phyloP scores from a whole-genome alignment of 2,329 filamentous ascomycete species.

The Curvularia hawaiiensis region DNA sequence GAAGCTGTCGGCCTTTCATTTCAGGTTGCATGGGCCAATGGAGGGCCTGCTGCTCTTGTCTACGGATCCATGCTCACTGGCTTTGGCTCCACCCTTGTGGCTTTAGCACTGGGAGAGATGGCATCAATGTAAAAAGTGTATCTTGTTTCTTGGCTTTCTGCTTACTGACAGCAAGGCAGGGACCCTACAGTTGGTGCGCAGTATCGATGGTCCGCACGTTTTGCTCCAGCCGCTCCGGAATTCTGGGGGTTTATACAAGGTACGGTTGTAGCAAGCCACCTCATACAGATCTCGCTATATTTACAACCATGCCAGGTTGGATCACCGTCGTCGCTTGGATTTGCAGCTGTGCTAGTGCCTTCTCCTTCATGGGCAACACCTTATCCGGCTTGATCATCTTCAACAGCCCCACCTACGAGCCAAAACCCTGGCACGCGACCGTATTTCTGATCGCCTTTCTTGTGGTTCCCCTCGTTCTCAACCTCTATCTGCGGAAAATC shows the following conservation, averaged over 20 bases:
- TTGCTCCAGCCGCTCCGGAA: conserved; percentile 18
- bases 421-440: conserved; percentile 54
- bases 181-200: conserved; percentile 30
- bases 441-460: conserved; percentile 51
- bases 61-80: conserved; percentile 26
- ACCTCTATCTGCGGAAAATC: conserved; percentile 48
- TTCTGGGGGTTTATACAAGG: conserved; percentile 31
- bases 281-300: not conserved
- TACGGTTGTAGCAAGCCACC: not conserved
- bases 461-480: conserved; percentile 44
- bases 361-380: conserved; percentile 22
- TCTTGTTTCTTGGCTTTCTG: conserved; percentile 12
- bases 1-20: conserved; percentile 19
- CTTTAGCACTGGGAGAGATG: conserved; percentile 34
- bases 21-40: conserved; percentile 21
- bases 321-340: conserved; percentile 45
- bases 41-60: conserved; percentile 26
- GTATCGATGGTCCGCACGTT: conserved; percentile 29
- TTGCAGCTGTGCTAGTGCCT: conserved; percentile 26
- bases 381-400: conserved; percentile 33
- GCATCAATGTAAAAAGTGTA: conserved; percentile 26
- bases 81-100: conserved; percentile 30
- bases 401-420: conserved; percentile 42
- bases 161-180: not conserved
- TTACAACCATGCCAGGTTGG: conserved; percentile 30